Base-by-base conservation (phyloP, 768 basidiomycete genomes). In the Russula abietina region DNA sequence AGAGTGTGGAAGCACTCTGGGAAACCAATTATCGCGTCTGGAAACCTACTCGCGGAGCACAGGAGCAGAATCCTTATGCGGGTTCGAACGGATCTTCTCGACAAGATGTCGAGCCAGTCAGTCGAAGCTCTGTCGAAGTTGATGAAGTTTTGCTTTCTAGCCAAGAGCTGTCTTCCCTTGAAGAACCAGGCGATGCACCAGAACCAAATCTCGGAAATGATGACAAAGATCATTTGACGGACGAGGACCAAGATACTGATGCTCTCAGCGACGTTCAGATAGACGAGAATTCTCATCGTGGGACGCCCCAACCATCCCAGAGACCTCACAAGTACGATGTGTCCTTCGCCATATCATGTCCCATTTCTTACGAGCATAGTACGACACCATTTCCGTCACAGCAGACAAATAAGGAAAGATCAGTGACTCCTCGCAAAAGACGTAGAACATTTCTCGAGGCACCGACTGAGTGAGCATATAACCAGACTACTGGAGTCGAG, bases 1-100 rank as follows among this genome's bases (percentile, higher is more conserved):
- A 97, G 74, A 95, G 93, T 67, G 78, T 90, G 28, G 89, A 95
- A 74, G 88, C 86, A 1, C 79, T 94, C 11, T 97, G 93, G 93
- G 86, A 89, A 50, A 74, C 80, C 39, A 67, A 78, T 58, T 81
- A 78, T 71, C 84, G 75, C 70, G 76, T 75, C 11, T 88, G 88
- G 87, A 82, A 73, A 69, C 83, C 86, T 36, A 56, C 60, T 28
- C 53, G 58, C 0, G 46, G 57, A 33, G 48, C 46, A n/a, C 26
- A 53, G 11, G 50, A 60, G 19, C 30, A 17, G 4, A 66, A 57
- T 55, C 66, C 64, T 12, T 67, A 67, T 22, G 54, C 39, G 46
- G 61, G 60, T 11, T 58, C 52, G 38, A 63, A 54, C 22, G 57
- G 65, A 7, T 57, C 61, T 36, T 50, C 49, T 32, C 57, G 51